A percentile compares a stretch with the other conserved stretches of the same genome.
phyloP scores from a whole-genome alignment of 2,329 filamentous ascomycete species.

The Ophiostoma sp. region DNA sequence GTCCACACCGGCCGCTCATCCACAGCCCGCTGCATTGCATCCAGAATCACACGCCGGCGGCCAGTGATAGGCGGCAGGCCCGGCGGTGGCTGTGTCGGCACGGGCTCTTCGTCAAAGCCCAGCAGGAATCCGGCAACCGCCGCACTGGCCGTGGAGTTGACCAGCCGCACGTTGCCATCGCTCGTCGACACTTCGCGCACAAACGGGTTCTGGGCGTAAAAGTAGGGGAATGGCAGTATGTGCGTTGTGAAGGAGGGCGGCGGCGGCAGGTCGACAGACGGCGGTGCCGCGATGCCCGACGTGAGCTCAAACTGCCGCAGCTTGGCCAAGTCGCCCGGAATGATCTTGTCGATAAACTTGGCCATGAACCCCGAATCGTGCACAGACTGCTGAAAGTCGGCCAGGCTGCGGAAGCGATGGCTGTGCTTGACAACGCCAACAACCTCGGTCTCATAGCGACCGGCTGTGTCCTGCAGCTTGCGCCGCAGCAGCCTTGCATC shows the following conservation, averaged over 20 bases:
- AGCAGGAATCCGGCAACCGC: slow-evolving; percentile 56
- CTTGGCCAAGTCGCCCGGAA: slow-evolving; percentile 59
- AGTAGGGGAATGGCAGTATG: slow-evolving; percentile 68
- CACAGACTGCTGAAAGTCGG: slow-evolving; percentile 81
- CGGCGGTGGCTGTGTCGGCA: slow-evolving; percentile 55
- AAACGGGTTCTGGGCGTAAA: slow-evolving; percentile 80
- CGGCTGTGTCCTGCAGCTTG: slow-evolving; percentile 65
- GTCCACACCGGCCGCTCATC: slow-evolving; percentile 79
- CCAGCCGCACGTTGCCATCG: slow-evolving; percentile 47
- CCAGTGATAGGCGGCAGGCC: slow-evolving; percentile 42
- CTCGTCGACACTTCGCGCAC: slow-evolving; percentile 59
- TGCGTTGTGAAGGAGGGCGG: slow-evolving; percentile 73
- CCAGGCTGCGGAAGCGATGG: slow-evolving; percentile 78
- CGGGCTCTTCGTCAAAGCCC: slow-evolving; percentile 57
- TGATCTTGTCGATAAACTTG: slow-evolving; percentile 63
- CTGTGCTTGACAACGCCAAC: slow-evolving; percentile 71
- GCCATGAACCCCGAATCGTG: slow-evolving; percentile 63
- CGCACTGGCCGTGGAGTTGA: slow-evolving; percentile 54
- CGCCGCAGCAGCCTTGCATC: slow-evolving; percentile 52
- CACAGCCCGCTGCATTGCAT: slow-evolving; percentile 60
- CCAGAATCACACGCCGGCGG: slow-evolving; percentile 49
- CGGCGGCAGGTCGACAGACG: slow-evolving; percentile 66
- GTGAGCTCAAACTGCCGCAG: slow-evolving; percentile 61
- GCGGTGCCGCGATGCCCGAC: slow-evolving; percentile 53
- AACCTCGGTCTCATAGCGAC: slow-evolving; percentile 61